Base-by-base conservation (phyloP, 2,329 filamentous ascomycete species). In the Stachybotrys chlorohalonatus region DNA sequence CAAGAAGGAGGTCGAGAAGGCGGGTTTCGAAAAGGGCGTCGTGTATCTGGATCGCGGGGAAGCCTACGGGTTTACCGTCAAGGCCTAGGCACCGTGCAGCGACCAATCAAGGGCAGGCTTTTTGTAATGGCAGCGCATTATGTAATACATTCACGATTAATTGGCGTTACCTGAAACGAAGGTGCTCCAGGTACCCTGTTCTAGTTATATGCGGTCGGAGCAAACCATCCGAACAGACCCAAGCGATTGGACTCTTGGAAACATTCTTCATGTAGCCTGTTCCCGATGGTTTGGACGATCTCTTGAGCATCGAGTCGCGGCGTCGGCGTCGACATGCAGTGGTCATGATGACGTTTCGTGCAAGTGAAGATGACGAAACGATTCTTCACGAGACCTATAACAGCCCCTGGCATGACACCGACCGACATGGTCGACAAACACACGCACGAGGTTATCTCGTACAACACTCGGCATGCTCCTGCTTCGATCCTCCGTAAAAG, bases 1-100 rank as follows among this genome's bases (percentile, higher is more conserved):
- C 62, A 78, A 80, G 67, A 75, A 75, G 54, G 76, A 75, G 47
- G 75, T 86, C 2, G 67, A 76, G 42, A 70, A 73, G 51, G 78
- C 76, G 2, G 80, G 79, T 1, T 66, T 81, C 58, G 62, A 64
- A 13, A 70, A 78, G 2, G 75, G 76, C 59, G 81, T 85, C 3
- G 77, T 86, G 5, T 84, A 84, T 70, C 64, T 86, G 55, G 81
- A 85, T 47, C 56, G 59, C 24, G 57, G 59, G 1, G 59, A 61
- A 17, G 32, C 50, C 5, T 52, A 52, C 36, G 16, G 17, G 16
- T 52, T 52, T n/a, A 30, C 11, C 15, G 50, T 52, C 9, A 52
- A 45, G 32, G 31, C 15, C 9, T 42, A 42, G 13, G 24, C 24
- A 24, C 24, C 24, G 24, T 4, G 24, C 24, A 24, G 24, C 24